Evolutionary conservation across 2,329 filamentous ascomycete genomes (phyloP).

Genomic region (Aureobasidium sp.): DNA sequence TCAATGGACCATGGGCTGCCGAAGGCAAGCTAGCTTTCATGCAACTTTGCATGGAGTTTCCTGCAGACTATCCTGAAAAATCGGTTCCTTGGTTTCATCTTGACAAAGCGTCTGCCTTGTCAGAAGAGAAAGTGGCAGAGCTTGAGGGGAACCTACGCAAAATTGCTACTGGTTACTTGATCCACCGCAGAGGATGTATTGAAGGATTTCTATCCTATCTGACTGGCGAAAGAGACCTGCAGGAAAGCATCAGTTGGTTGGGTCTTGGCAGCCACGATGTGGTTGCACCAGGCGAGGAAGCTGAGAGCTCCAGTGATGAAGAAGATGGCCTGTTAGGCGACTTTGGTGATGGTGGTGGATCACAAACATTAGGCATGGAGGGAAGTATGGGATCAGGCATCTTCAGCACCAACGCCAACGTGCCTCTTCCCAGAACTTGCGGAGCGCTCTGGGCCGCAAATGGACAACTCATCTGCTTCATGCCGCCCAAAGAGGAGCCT

Average conservation of each 20-base stretch:
- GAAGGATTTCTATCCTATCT: constrained; percentile 57
- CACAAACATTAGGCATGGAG: constrained; percentile 23
- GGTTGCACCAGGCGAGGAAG: constrained; percentile 31
- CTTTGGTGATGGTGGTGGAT: constrained; percentile 34
- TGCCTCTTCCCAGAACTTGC: constrained; percentile 54
- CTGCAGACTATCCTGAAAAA: constrained; percentile 47
- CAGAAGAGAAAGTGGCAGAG: constrained; percentile 44
- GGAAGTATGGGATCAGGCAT: constrained; percentile 41
- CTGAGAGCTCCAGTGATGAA: constrained; percentile 66
- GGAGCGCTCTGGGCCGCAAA: constrained; percentile 52
- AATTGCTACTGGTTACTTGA: constrained; percentile 50
- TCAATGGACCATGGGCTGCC: constrained; percentile 55
- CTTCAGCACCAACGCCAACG: constrained; percentile 55
- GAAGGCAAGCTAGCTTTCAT: constrained; percentile 48
- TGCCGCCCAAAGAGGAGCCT: constrained; percentile 47
- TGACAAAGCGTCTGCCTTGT: constrained; percentile 49
- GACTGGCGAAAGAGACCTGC: constrained; percentile 51
- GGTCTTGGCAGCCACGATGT: constrained; percentile 55
- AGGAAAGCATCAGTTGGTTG: constrained; percentile 47
- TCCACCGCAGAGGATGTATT: constrained; percentile 49
- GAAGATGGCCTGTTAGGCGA: constrained; percentile 27
- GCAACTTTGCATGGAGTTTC: constrained; percentile 53
- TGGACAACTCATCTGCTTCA: constrained; percentile 53
- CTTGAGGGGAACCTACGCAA: constrained; percentile 46
- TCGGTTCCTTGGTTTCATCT: constrained; percentile 47